Percentiles rank a stretch among this genome's conserved stretches.
phyloP scores from a whole-genome alignment of 1,284 basidiomycete genomes.

The Malassezia caprae region DNA sequence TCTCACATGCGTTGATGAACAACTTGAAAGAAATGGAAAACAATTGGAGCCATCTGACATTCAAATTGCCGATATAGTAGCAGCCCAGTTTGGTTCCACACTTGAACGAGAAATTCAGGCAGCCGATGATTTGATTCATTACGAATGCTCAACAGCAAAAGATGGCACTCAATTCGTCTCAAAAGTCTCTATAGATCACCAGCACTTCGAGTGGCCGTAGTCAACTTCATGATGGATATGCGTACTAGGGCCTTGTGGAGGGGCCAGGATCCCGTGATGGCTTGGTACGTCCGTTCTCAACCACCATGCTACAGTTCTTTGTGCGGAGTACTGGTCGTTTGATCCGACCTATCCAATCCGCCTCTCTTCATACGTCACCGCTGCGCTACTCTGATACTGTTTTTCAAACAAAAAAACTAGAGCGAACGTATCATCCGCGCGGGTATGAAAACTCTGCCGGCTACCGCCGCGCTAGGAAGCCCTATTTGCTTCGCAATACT shows the following conservation, averaged over 20 bases:
- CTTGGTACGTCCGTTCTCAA: neutral
- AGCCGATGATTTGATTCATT: neutral
- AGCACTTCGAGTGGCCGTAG: neutral
- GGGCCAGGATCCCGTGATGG: neutral
- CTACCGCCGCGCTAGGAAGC: slow-evolving; percentile 14
- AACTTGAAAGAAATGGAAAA: neutral
- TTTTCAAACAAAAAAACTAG: neutral
- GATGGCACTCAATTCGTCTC: neutral
- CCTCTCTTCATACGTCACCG: neutral
- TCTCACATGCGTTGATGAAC: slow-evolving; percentile 53
- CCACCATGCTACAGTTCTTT: neutral
- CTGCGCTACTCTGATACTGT: neutral
- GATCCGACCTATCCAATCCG: neutral
- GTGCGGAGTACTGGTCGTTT: neutral
- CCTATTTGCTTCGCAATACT: slow-evolving; percentile 5
- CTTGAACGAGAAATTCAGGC: neutral
- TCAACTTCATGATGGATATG: neutral
- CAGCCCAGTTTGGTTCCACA: neutral
- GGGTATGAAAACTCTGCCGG: slow-evolving; percentile 8
- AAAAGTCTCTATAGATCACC: neutral
- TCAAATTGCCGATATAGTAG: neutral
- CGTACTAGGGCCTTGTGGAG: neutral
- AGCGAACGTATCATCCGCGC: slow-evolving; percentile 5
- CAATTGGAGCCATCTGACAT: neutral
- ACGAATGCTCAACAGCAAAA: neutral